phyloP scores from a whole-genome alignment of 1,284 basidiomycete species.

The Fomitopsis schrenkii region DNA sequence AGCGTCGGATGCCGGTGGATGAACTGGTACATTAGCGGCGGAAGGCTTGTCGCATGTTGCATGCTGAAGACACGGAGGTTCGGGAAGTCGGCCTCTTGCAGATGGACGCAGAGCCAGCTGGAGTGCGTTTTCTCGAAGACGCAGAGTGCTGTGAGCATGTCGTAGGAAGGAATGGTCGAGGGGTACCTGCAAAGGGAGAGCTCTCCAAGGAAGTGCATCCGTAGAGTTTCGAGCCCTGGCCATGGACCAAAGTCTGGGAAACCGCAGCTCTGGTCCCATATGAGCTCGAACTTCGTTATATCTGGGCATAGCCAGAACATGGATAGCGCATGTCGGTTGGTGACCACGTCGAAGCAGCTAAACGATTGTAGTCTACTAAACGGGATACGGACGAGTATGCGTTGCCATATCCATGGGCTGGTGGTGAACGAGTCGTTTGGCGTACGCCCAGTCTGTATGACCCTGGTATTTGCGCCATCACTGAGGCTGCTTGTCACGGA shows the following conservation, averaged over 20 bases:
- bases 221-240: constrained; percentile 1
- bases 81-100: background rate
- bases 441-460: background rate
- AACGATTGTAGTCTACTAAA: constrained; percentile 3
- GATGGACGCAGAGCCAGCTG: background rate
- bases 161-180: background rate
- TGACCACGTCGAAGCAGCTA: background rate
- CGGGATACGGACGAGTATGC: background rate
- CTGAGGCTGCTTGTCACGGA: too few species aligned
- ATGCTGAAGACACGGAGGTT: constrained; percentile 8
- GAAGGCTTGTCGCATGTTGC: background rate
- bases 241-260: constrained; percentile 1
- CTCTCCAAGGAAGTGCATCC: background rate
- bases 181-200: background rate
- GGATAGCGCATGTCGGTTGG: background rate
- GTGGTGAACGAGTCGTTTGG: background rate
- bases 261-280: background rate
- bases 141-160: constrained; percentile 1
- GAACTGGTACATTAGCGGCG: constrained; percentile 4
- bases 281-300: background rate
- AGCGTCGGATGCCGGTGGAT: constrained; percentile 11
- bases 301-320: background rate
- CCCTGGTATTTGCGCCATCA: background rate
- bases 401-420: background rate
- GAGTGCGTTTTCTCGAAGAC: background rate